These are phyloP conservation scores for Nicotiana obtusifolia DNA, from an alignment of 257 asterid species.

Conservation along the genomic window DNA sequence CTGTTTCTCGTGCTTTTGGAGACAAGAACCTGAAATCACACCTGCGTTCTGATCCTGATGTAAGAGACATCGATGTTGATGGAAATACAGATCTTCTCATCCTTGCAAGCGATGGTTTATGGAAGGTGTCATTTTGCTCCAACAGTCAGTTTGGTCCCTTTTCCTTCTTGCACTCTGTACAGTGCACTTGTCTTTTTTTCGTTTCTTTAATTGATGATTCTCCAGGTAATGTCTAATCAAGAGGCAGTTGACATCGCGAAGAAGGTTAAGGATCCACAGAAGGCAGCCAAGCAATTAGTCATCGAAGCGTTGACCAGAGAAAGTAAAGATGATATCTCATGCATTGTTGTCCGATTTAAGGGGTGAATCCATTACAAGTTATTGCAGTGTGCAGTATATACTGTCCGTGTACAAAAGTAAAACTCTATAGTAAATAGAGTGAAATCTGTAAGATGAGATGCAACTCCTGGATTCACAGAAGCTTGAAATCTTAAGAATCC, in stretches of 20 bases:
- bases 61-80: slow-evolving; percentile 36
- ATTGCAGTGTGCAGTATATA: slow-evolving; percentile 17
- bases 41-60: slow-evolving; percentile 71
- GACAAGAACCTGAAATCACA: slow-evolving; percentile 79
- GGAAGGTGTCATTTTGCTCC: slow-evolving; percentile 53
- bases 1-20: slow-evolving; percentile 90
- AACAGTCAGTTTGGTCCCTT: not conserved
- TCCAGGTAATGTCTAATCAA: slow-evolving; percentile 86
- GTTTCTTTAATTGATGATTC: slow-evolving; percentile 4
- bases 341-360: slow-evolving; percentile 76
- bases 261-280: slow-evolving; percentile 74
- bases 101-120: slow-evolving; percentile 90
- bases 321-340: slow-evolving; percentile 88
- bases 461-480: slow-evolving; percentile 12
- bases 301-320: slow-evolving; percentile 68
- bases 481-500: slow-evolving; percentile 17
- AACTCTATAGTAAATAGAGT: slow-evolving; percentile 23
- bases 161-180: not conserved
- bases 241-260: slow-evolving; percentile 78
- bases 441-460: slow-evolving; percentile 7
- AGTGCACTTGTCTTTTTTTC: not conserved
- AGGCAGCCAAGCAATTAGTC: slow-evolving; percentile 77
- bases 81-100: slow-evolving; percentile 59
- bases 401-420: not conserved
- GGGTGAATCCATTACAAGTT: slow-evolving; percentile 12